Evolutionary conservation across 345 rosid species (phyloP).

Genomic region (Citrus inodora): DNA sequence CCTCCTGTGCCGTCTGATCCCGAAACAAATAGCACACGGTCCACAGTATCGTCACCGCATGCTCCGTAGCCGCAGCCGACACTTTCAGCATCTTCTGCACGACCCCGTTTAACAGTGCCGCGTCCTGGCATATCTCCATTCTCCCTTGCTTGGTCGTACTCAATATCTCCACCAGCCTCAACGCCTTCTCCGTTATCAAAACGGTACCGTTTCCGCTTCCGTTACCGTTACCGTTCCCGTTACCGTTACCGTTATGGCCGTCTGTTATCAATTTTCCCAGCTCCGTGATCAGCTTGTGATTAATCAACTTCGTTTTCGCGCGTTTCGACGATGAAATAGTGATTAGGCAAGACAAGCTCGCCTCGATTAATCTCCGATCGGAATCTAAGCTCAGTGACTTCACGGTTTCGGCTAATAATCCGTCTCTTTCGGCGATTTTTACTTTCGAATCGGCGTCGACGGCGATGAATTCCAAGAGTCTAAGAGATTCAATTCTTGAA

Average conservation of each 20-base stretch:
- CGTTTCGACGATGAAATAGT: constrained; percentile 52
- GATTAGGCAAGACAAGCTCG: constrained; percentile 53
- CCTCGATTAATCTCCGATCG: constrained; percentile 49
- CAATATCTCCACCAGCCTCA: constrained; percentile 59
- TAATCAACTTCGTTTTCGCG: constrained; percentile 39
- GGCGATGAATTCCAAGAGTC: constrained; percentile 59
- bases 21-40: constrained; percentile 59
- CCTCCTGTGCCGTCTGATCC: constrained; percentile 60
- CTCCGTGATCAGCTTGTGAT: constrained; percentile 31
- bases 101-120: constrained; percentile 54
- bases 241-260: neutral
- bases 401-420: constrained; percentile 39
- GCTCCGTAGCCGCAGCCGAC: constrained; percentile 72
- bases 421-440: constrained; percentile 53
- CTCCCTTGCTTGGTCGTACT: constrained; percentile 69
- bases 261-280: constrained; percentile 45
- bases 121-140: constrained; percentile 41
- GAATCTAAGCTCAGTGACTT: constrained; percentile 35
- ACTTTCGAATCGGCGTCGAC: constrained; percentile 48
- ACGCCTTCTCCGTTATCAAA: constrained; percentile 55
- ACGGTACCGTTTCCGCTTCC: constrained; percentile 6
- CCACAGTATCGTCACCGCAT: constrained; percentile 82
- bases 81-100: constrained; percentile 68
- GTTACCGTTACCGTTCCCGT: neutral
- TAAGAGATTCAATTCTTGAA: constrained; percentile 51